Evolutionary conservation across 345 rosid species (phyloP), one percentile per base, ranked within the genome.

Genomic region (Ceriops tagal): DNA sequence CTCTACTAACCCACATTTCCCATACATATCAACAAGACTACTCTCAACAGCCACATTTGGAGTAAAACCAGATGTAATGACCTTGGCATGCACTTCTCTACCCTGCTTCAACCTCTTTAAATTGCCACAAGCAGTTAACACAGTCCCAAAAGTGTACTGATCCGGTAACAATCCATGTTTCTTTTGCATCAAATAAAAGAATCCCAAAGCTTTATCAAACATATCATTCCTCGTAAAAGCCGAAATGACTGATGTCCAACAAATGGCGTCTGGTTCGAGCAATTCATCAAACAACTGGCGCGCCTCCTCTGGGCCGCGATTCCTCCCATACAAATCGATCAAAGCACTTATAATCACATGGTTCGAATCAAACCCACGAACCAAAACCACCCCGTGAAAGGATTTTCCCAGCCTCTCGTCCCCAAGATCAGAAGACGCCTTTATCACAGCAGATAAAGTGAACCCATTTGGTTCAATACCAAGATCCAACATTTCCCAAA

Each of bases 21-120:
- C 98, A 70, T 91, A 93, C 97, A 93, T 91, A 84, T 91, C 96
- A 60, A 93, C 81, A 47, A 93, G 91, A 67, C 93, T 88, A 75
- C 97, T 93, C 77, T 85, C 90, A 3, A 89, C 88, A 35, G 87
- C 72, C 32, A 93, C 92, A 61, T 87, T 80, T 60, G 87, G 81
- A 28, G 76, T 64, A 49, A 82, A 76, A 62, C 95, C 97, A 30
- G 53, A 79, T 0, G 80, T 73, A 28, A 89, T 61, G 39, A 86
- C 79, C 83, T 72, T 86, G 39, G 87, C 90, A 71, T 93, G 98
- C 61, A 91, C 79, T 75, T 91, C 85, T 73, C 81, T 88, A 31
- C 98, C 97, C 75, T 87, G 96, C 71, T 76, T 89, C 80, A 83
- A 71, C 80, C 86, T 77, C 75, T 83, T 71, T 20, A 91, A 73